phyloP scores from a whole-genome alignment of 2,329 filamentous ascomycete species.

The Paraconiothyrium sp. region DNA sequence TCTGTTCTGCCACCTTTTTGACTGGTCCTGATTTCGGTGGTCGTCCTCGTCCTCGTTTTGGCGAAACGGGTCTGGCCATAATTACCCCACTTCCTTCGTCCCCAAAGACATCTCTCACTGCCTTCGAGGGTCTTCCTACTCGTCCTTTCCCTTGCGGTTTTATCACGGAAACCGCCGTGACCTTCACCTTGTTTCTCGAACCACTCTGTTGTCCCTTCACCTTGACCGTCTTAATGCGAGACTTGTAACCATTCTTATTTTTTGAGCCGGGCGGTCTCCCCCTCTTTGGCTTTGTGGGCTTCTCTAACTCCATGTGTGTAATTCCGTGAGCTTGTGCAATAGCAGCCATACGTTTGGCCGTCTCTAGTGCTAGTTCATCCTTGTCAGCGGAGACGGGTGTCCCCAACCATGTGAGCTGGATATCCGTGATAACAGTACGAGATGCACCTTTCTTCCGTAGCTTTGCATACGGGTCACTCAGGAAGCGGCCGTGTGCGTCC shows the following conservation, averaged over 20 bases:
- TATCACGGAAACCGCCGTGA: background rate
- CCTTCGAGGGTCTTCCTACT: background rate
- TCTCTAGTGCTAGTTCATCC: slow-evolving; percentile 34
- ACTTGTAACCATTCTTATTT: background rate
- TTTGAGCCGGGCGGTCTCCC: slow-evolving; percentile 6
- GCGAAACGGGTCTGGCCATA: background rate
- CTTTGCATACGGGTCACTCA: background rate
- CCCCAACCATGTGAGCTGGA: slow-evolving; percentile 51
- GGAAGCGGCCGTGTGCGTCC: background rate
- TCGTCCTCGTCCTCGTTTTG: slow-evolving; percentile 1
- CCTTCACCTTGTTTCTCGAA: background rate
- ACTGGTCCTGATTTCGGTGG: background rate
- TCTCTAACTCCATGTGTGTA: background rate
- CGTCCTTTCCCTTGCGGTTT: background rate
- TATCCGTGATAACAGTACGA: slow-evolving; percentile 40
- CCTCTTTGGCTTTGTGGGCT: background rate
- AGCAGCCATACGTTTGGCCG: slow-evolving; percentile 25
- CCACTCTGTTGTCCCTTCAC: background rate
- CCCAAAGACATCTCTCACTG: background rate
- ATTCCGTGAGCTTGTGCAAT: slow-evolving; percentile 2
- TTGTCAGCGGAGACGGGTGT: slow-evolving; percentile 44
- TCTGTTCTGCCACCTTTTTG: background rate
- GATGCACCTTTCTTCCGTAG: slow-evolving; percentile 20
- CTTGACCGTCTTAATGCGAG: background rate
- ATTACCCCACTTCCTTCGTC: background rate